These are phyloP conservation scores for Yamadazyma sp. DNA, from an alignment of 1,139 yeast genomes.

Conservation along the genomic window DNA sequence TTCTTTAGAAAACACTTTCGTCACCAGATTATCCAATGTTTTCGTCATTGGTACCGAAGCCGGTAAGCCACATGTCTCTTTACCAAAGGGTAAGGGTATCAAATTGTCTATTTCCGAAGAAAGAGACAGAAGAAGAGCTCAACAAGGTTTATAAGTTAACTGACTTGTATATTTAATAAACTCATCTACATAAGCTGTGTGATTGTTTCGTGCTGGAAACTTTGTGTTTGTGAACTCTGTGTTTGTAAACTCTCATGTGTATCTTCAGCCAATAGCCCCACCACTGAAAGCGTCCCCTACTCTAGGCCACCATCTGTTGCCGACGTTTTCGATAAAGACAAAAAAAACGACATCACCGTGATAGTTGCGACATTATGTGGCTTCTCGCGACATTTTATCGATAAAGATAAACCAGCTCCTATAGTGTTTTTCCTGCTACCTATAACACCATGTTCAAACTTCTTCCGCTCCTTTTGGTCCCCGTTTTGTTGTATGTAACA, in stretches of 20 bases:
- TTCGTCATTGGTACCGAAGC: slow-evolving; percentile 94
- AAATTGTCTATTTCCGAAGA: slow-evolving; percentile 97
- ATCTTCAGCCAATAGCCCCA: too few species aligned
- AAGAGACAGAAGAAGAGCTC: slow-evolving; percentile 98
- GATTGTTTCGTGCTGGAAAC: too few species aligned
- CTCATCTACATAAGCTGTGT: neutral
- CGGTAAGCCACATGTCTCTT: slow-evolving; percentile 93
- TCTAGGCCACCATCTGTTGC: neutral
- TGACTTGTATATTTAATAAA: slow-evolving; percentile 5
- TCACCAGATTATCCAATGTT: slow-evolving; percentile 96
- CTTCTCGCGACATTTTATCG: neutral
- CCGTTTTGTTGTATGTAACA: neutral
- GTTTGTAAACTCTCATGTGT: too few species aligned
- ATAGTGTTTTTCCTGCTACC: neutral
- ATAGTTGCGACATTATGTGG: too few species aligned
- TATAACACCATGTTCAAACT: neutral
- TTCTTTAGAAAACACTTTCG: slow-evolving; percentile 94
- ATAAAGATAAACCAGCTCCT: neutral
- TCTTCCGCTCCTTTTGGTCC: neutral
- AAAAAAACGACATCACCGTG: too few species aligned
- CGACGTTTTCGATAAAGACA: neutral
- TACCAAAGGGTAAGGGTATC: slow-evolving; percentile 99
- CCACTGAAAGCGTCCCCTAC: too few species aligned
- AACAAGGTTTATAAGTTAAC: slow-evolving; percentile 43
- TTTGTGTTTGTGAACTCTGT: neutral